A percentile compares a stretch with the other conserved stretches of the same genome.
phyloP scores from a whole-genome alignment of 169 alveolate species.

The Amoebophrya sp. region DNA sequence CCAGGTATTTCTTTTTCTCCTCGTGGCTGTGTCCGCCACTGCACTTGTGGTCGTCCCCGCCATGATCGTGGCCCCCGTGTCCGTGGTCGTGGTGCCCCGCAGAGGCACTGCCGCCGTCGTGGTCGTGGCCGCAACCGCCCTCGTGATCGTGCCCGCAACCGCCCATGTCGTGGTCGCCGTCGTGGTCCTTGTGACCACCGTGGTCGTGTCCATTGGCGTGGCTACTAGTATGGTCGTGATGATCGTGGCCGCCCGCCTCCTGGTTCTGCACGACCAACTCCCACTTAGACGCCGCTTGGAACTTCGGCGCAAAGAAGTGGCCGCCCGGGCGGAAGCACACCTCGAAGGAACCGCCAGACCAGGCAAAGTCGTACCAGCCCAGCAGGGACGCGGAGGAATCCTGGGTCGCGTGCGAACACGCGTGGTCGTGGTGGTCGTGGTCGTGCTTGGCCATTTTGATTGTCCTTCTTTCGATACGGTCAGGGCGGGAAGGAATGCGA shows the following conservation, averaged over 20 bases:
- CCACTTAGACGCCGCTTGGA: not conserved
- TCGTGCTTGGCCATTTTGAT: too few species aligned
- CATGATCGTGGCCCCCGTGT: not conserved
- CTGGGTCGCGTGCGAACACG: too few species aligned
- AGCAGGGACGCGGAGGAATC: not conserved
- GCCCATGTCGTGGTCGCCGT: not conserved
- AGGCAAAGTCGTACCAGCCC: not conserved
- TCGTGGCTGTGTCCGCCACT: not conserved
- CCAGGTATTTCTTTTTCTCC: not conserved
- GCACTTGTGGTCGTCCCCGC: not conserved
- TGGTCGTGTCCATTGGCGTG: not conserved
- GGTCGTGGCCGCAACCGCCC: not conserved
- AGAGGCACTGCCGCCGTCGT: too few species aligned
- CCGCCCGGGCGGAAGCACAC: slow-evolving; percentile 11
- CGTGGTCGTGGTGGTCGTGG: too few species aligned
- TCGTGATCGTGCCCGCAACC: slow-evolving; percentile 8
- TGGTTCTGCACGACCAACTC: not conserved
- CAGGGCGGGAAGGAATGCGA: too few species aligned
- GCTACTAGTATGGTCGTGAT: too few species aligned
- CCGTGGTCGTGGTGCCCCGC: not conserved
- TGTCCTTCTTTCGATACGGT: too few species aligned
- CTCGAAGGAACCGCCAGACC: slow-evolving; percentile 10
- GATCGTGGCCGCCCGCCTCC: not conserved
- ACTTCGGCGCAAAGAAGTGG: not conserved
- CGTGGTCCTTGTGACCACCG: not conserved